Evolutionary conservation across 352 stramenopile species (phyloP).

Genomic region (Globisporangium radiosum): DNA sequence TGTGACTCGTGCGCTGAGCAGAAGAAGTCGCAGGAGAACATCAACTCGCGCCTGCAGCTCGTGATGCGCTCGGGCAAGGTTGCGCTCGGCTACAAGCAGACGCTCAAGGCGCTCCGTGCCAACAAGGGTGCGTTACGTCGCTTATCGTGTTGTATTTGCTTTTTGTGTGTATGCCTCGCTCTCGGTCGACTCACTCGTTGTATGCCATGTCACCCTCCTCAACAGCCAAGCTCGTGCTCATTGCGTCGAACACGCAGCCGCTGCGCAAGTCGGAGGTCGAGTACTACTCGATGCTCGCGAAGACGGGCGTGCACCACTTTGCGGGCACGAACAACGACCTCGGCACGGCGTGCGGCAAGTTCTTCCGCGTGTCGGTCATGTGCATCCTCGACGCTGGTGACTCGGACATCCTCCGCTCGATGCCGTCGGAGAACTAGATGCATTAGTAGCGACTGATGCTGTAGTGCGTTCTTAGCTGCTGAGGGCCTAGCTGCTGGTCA

Average conservation of each 20-base stretch:
- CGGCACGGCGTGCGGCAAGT: conserved; percentile 98
- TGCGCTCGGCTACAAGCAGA: conserved; percentile 98
- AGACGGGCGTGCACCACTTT: conserved; percentile 98
- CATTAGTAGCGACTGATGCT: not conserved
- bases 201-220: not conserved
- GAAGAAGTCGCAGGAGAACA: conserved; percentile 98
- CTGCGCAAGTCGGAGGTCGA: conserved; percentile 99
- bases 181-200: not conserved
- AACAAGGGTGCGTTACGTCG: conserved; percentile 68
- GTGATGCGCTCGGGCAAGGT: conserved; percentile 99
- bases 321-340: conserved; percentile 97
- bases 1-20: conserved; percentile 22
- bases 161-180: no score
- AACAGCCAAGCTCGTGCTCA: conserved; percentile 95
- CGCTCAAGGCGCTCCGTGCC: conserved; percentile 95
- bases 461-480: not conserved
- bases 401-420: conserved; percentile 97
- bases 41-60: conserved; percentile 99
- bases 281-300: conserved; percentile 99
- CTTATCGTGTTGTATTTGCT: no score
- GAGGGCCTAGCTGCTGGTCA: not conserved
- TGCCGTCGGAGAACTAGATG: conserved; percentile 36
- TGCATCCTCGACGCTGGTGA: conserved; percentile 96
- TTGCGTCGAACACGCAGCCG: conserved; percentile 97
- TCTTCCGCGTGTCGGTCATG: conserved; percentile 97